Conservation (phyloP, 495 filamentous ascomycete species). For the Aspergillus diversus region DNA sequence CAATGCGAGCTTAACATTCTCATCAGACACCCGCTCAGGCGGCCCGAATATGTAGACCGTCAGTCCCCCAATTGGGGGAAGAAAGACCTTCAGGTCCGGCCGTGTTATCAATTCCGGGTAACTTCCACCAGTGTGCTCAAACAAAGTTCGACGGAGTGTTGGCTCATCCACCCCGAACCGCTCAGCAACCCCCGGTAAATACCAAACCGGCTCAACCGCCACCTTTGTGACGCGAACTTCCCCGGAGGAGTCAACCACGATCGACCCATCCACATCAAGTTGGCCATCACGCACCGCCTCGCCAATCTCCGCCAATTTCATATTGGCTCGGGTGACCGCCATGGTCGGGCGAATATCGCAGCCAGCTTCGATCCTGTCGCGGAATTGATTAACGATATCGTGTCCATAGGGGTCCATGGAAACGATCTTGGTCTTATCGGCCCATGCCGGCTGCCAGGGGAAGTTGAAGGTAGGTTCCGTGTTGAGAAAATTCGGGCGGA, state of each 20-base stretch:
- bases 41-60: conserved; percentile 98
- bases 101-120: conserved; percentile 93
- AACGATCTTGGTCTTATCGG: conserved; percentile 91
- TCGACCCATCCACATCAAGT: conserved; percentile 84
- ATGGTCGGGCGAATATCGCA: conserved; percentile 97
- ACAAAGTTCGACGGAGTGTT: conserved; percentile 79
- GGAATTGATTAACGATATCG: conserved; percentile 54
- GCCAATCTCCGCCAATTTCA: conserved; percentile 93
- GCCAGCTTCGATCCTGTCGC: conserved; percentile 57
- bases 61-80: conserved; percentile 93
- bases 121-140: conserved; percentile 93
- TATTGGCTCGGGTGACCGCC: conserved; percentile 92
- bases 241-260: conserved; percentile 79
- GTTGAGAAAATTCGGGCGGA: conserved; percentile 93
- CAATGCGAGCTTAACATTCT: conserved; percentile 79
- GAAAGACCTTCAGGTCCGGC: conserved; percentile 90
- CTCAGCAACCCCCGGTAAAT: conserved; percentile 91
- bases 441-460: conserved; percentile 88
- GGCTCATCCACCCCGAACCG: conserved; percentile 95
- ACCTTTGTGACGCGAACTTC: conserved; percentile 97
- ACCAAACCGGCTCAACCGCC: conserved; percentile 95
- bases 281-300: conserved; percentile 79
- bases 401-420: conserved; percentile 97
- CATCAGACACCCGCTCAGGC: conserved; percentile 87
- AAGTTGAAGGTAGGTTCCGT: conserved; percentile 88